phyloP scores from a whole-genome alignment of 2,329 filamentous ascomycete genomes.

The Neonectria sp. region DNA sequence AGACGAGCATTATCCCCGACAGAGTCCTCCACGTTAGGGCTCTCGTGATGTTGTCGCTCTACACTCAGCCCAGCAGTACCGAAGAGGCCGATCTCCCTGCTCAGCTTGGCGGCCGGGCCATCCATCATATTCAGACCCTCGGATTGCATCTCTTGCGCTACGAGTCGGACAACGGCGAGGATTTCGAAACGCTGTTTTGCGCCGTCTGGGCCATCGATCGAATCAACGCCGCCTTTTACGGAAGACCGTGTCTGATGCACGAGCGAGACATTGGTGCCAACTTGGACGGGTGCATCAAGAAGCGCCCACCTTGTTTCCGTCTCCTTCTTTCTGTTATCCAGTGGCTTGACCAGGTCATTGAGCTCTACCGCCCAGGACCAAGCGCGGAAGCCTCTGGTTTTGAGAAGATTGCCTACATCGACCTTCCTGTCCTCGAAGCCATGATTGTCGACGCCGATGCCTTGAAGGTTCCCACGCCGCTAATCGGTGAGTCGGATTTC shows the following conservation, averaged over 20 bases:
- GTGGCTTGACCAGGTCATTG: constrained; percentile 72
- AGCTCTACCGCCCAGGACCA: constrained; percentile 70
- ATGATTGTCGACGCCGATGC: constrained; percentile 70
- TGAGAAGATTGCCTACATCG: constrained; percentile 64
- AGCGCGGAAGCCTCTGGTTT: constrained; percentile 57
- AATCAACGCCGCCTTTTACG: constrained; percentile 72
- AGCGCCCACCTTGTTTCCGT: constrained; percentile 69
- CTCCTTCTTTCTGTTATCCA: constrained; percentile 69
- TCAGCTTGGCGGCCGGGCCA: constrained; percentile 66
- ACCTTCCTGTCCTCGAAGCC: constrained; percentile 70
- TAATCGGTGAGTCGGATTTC: constrained; percentile 60
- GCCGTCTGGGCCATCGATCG: constrained; percentile 74
- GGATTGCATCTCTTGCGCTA: constrained; percentile 66
- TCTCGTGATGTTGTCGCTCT: constrained; percentile 70
- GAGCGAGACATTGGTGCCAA: constrained; percentile 72
- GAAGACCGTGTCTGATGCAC: constrained; percentile 72
- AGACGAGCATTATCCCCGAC: constrained; percentile 68
- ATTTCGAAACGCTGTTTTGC: constrained; percentile 68
- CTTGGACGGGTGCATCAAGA: constrained; percentile 64
- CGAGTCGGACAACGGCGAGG: constrained; percentile 56
- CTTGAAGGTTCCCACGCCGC: constrained; percentile 62
- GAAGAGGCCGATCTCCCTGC: constrained; percentile 70
- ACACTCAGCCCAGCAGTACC: constrained; percentile 68
- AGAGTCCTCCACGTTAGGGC: constrained; percentile 70
- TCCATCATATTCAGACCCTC: constrained; percentile 71